phyloP scores from a whole-genome alignment of 1,139 yeast species.

The Geotrichum fermentans region DNA sequence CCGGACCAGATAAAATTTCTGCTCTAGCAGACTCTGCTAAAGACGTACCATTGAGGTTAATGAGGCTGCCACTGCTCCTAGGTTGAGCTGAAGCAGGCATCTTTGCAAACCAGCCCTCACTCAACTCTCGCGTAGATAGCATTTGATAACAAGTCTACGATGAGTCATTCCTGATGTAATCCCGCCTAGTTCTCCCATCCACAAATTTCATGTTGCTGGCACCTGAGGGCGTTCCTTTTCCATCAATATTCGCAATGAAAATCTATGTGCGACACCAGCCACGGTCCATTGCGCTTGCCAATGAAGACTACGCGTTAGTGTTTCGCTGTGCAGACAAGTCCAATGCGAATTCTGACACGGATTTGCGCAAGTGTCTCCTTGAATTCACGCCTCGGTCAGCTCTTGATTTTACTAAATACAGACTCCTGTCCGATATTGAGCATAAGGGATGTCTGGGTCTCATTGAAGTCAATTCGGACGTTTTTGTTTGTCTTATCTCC shows the following conservation, averaged over 20 bases:
- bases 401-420: conserved; percentile 32
- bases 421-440: conserved; percentile 49
- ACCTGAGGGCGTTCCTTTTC: too few species aligned
- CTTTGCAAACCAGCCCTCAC: too few species aligned
- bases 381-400: conserved; percentile 37
- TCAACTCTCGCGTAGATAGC: too few species aligned
- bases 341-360: conserved; percentile 4
- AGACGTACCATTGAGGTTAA: conserved; percentile 23
- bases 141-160: too few species aligned
- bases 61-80: background rate
- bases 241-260: conserved; percentile 28
- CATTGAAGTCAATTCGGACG: conserved; percentile 59
- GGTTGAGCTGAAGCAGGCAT: background rate
- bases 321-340: conserved; percentile 33
- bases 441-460: conserved; percentile 83
- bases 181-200: too few species aligned
- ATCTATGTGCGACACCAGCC: conserved; percentile 36
- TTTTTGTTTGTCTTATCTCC: conserved; percentile 75
- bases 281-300: conserved; percentile 37
- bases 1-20: conserved; percentile 88
- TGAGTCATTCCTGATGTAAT: too few species aligned
- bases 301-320: conserved; percentile 34
- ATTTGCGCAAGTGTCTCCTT: conserved; percentile 35
- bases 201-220: too few species aligned
- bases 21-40: conserved; percentile 40